Conservation (phyloP, 2,329 filamentous ascomycete species). For the Penicillium occitanis region DNA sequence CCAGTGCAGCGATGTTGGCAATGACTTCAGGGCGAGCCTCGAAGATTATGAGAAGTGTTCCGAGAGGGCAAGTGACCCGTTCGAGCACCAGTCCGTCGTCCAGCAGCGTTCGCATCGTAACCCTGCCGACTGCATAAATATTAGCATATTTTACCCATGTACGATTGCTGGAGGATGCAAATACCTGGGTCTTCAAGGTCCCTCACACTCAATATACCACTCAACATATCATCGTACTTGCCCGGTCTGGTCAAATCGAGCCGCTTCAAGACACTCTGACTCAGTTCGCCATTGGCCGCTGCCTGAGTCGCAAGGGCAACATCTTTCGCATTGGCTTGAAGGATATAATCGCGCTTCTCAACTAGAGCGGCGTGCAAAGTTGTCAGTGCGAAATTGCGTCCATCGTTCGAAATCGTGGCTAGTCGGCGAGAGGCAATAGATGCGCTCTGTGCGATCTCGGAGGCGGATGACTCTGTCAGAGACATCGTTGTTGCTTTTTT, state of each 20-base stretch:
- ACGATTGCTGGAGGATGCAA: conserved; percentile 30
- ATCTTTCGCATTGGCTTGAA: conserved; percentile 83
- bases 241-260: conserved; percentile 82
- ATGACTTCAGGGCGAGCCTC: conserved; percentile 97
- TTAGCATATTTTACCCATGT: not conserved
- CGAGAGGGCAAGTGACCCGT: conserved; percentile 89
- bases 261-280: conserved; percentile 79
- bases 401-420: conserved; percentile 71
- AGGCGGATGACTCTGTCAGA: conserved; percentile 78
- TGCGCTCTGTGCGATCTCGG: conserved; percentile 73
- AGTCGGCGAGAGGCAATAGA: conserved; percentile 79
- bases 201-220: conserved; percentile 87
- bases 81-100: conserved; percentile 85
- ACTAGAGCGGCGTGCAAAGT: conserved; percentile 77
- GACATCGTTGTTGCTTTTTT: conserved; percentile 62
- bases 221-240: conserved; percentile 97
- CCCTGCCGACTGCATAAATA: conserved; percentile 66
- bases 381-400: conserved; percentile 81
- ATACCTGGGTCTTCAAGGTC: conserved; percentile 80
- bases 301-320: conserved; percentile 71
- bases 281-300: conserved; percentile 72
- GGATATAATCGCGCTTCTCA: conserved; percentile 68
- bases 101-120: conserved; percentile 78
- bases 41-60: conserved; percentile 97
- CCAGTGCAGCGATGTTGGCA: conserved; percentile 92